phyloP scores from a whole-genome alignment of 1,284 basidiomycete genomes.

The Pterula multifida region DNA sequence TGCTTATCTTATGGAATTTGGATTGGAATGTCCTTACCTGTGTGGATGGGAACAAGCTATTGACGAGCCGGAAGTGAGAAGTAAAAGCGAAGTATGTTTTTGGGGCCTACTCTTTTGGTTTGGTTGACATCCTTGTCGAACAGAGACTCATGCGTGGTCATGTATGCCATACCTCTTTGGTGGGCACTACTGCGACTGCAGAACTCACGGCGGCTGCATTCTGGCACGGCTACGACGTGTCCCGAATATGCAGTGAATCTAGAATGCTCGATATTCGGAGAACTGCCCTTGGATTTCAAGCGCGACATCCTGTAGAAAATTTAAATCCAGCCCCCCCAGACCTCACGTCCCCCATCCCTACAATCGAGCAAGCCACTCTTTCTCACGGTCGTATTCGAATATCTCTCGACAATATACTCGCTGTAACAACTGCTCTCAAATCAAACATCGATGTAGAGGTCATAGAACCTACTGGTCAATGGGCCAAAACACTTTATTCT shows the following conservation, averaged over 20 bases:
- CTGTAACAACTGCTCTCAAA: conserved; percentile 56
- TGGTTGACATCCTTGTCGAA: conserved; percentile 6
- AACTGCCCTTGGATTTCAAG: conserved; percentile 30
- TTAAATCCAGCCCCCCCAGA: neutral
- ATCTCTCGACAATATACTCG: conserved; percentile 61
- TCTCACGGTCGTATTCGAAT: conserved; percentile 24
- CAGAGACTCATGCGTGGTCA: conserved; percentile 52
- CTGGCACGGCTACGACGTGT: conserved; percentile 56
- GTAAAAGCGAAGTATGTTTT: conserved; percentile 44
- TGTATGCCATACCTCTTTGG: conserved; percentile 61
- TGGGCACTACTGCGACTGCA: conserved; percentile 47
- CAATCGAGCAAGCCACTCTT: conserved; percentile 8
- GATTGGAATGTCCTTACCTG: conserved; percentile 41
- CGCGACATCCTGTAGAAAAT: conserved; percentile 10
- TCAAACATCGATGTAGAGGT: conserved; percentile 52
- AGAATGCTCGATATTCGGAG: conserved; percentile 57
- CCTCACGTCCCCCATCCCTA: neutral
- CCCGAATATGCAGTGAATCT: conserved; percentile 61
- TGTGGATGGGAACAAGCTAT: conserved; percentile 54
- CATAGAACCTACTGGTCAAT: conserved; percentile 31
- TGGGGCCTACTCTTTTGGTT: neutral
- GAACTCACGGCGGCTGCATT: conserved; percentile 56
- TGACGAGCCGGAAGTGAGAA: conserved; percentile 61
- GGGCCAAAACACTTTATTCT: conserved; percentile 32
- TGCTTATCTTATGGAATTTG: conserved; percentile 41